These are phyloP conservation scores for Microascus cirrosus DNA, from an alignment of 2,329 filamentous ascomycete genomes.

Conservation along the genomic window DNA sequence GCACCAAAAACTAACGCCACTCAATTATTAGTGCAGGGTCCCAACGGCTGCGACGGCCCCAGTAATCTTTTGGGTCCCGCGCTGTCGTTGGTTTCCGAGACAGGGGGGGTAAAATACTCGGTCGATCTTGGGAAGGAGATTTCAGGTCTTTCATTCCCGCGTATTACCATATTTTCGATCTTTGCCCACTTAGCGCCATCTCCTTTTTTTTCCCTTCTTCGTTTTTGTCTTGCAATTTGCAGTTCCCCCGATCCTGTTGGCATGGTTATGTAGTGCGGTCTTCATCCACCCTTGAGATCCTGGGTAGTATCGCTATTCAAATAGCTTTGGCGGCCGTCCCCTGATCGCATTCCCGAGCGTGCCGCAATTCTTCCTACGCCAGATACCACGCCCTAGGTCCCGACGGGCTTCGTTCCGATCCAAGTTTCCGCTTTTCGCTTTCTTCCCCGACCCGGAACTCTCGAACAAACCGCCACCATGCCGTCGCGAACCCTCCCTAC, in stretches of 20 bases:
- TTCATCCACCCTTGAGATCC: not conserved
- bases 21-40: not conserved
- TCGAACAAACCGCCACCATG: not conserved
- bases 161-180: not conserved
- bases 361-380: no score
- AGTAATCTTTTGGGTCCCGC: not conserved
- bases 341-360: not conserved
- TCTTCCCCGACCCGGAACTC: no score
- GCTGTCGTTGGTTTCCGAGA: not conserved
- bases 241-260: not conserved
- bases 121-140: not conserved
- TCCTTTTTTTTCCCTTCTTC: not conserved
- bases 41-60: not conserved
- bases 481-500: slow-evolving; percentile 56
- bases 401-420: not conserved
- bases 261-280: not conserved
- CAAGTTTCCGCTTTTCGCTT: not conserved
- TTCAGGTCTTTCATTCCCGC: not conserved
- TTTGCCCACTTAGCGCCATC: not conserved
- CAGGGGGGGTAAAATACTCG: not conserved
- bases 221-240: not conserved
- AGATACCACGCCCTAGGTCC: no score
- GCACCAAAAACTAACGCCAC: not conserved
- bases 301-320: not conserved
- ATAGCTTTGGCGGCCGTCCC: not conserved